Base-by-base conservation (phyloP, 2,329 filamentous ascomycete species). In the Pseudogymnoascus sp. region DNA sequence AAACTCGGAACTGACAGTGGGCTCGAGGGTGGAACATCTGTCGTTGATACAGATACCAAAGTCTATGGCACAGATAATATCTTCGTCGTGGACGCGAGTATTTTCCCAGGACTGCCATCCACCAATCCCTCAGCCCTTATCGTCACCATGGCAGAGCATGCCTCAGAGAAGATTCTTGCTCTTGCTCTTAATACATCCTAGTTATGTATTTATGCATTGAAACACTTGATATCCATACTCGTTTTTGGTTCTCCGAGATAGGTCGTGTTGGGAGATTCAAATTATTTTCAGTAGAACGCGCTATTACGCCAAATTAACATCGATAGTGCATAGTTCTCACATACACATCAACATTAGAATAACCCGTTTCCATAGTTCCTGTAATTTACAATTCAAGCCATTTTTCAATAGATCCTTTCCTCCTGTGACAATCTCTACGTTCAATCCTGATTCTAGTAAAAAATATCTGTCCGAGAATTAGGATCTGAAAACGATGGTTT, bases 41-140 rank as follows among this genome's bases (percentile, higher is more conserved):
- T 88, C 2, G 85, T 88, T 1, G 86, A 88, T 66, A 70, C 77
- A 9, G 76, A 88, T 72, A 81, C 84, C 61, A 83, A 81, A 72
- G 84, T 88, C 6, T 88, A 83, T 67, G 86, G 85, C 39, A 88
- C 82, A 0, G 83, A 87, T 67, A 88, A 88, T 72, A 75, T 88
- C 43, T 87, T 85, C 67, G 81, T 88, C 12, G 83, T 89, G 3
- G 86, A 89, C 67, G 86, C 82, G 0, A 82, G 81, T 63, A 85
- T 89, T 68, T 87, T 88, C 74, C 86, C 87, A 0, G 86, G 87
- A 65, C 82, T 88, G 66, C 79, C 85, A 2, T 86, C 85, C 0
- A 84, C 85, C 16, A 90, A 90, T 73, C 87, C 87, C 1, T 82
- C 83, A 58, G 81, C 84, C 1, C 80, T 84, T 39, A 83, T 88